Base-by-base conservation (phyloP, 1,284 basidiomycete species). In the Ceratobasidium sp. region DNA sequence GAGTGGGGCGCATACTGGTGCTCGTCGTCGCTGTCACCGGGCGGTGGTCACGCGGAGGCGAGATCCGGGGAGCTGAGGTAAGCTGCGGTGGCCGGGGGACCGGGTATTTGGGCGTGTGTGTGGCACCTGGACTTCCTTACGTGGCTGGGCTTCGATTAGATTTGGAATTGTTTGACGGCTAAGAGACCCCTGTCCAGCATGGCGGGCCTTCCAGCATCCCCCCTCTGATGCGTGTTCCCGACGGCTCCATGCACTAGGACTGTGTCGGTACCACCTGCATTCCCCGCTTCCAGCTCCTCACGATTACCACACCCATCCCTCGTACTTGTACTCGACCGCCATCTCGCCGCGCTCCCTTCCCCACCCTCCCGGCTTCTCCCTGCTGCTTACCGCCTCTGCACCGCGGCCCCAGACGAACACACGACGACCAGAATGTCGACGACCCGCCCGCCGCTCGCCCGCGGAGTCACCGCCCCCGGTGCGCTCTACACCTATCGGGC, bases 381-480 rank as follows among this genome's bases (percentile, higher is more conserved):
- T n/a, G n/a, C n/a, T n/a, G n/a, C n/a, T 39, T 6, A 6, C 36
- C 45, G 36, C 39, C n/a, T 26, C 36, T 36, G n/a, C 41, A 10
- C 26, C n/a, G 9, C 45, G 9, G 21, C 45, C 45, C n/a, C n/a
- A n/a, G n/a, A n/a, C n/a, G n/a, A n/a, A n/a, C n/a, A n/a, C n/a
- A n/a, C n/a, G n/a, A n/a, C n/a, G n/a, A n/a, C n/a, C 36, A 45
- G n/a, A 10, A 61, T 61, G 59, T 61, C 59, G 32, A 43, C 73
- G 26, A 45, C 50, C 14, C 71, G 71, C 23, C 73, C 73, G 21
- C 45, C 71, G 21, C 59, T 74, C 10, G 30, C 28, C n/a, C 61
- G 73, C 46, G 62, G 62, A 21, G 3, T 60, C 14, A 59, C 73
- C 14, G 55, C 73, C 45, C 73, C 73, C 41, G 46, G 39, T 30